Conservation (phyloP, 768 basidiomycete genomes). For the Termitomyces sp. region DNA sequence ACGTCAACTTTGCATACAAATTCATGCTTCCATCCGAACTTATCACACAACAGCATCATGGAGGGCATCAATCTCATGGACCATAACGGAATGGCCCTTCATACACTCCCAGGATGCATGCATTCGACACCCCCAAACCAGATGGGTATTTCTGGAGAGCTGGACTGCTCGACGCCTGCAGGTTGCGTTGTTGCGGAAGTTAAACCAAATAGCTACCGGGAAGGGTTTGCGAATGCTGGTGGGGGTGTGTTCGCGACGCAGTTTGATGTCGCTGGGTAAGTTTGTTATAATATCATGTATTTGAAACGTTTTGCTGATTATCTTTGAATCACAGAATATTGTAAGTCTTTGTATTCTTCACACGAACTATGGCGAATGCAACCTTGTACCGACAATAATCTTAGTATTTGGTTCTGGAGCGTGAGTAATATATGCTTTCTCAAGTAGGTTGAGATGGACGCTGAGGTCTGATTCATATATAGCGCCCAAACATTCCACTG, state of each 20-base stretch:
- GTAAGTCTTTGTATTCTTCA: conserved; percentile 12
- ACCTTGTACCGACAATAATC: not conserved
- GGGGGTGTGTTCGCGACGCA: conserved; percentile 79
- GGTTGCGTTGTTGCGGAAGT: conserved; percentile 67
- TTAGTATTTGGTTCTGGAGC: conserved; percentile 43
- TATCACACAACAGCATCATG: conserved; percentile 49
- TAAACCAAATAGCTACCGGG: conserved; percentile 56
- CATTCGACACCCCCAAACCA: conserved; percentile 30
- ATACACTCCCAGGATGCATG: conserved; percentile 47
- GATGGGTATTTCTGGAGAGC: conserved; percentile 45
- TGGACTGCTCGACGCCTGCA: conserved; percentile 49
- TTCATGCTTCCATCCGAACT: not conserved
- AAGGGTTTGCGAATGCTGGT: conserved; percentile 58
- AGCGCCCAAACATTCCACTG: conserved; percentile 32
- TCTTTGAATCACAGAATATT: conserved; percentile 17
- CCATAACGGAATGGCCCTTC: conserved; percentile 74
- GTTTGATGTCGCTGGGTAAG: conserved; percentile 44
- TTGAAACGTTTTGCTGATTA: not conserved
- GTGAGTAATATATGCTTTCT: conserved; percentile 19
- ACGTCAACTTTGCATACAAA: not conserved
- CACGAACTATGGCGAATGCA: not conserved
- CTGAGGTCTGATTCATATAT: conserved; percentile 14
- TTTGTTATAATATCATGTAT: not conserved
- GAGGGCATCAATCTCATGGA: conserved; percentile 75
- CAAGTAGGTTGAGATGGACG: not conserved